phyloP scores from a whole-genome alignment of 306 rosid genomes.

The Ammopiptanthus mongolicus region DNA sequence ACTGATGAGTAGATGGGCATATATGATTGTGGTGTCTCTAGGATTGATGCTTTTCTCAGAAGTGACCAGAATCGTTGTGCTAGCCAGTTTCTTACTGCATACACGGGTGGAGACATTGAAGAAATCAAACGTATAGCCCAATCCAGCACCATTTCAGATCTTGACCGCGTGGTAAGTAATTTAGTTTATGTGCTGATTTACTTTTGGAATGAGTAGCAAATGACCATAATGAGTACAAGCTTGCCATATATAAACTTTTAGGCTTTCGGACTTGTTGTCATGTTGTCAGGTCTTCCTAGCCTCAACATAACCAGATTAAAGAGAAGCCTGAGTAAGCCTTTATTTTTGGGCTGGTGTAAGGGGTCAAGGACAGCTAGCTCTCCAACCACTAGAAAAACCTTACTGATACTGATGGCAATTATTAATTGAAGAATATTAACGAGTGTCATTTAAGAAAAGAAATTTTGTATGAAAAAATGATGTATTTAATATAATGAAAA shows the following conservation, averaged over 20 bases:
- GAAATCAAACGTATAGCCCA: slow-evolving; percentile 58
- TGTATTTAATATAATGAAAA: too few relatives aligned
- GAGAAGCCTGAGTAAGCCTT: too few relatives aligned
- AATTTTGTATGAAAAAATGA: too few relatives aligned
- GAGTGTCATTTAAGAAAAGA: too few relatives aligned
- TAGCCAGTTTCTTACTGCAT: slow-evolving; percentile 57
- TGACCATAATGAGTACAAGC: neutral
- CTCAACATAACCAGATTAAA: too few relatives aligned
- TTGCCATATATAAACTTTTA: neutral
- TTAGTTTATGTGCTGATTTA: neutral
- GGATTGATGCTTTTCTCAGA: slow-evolving; percentile 55
- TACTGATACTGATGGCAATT: too few relatives aligned
- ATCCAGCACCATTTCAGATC: slow-evolving; percentile 58
- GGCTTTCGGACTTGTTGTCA: too few relatives aligned
- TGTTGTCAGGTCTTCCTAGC: too few relatives aligned
- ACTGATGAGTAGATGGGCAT: neutral
- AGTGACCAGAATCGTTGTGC: slow-evolving; percentile 55
- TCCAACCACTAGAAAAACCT: too few relatives aligned
- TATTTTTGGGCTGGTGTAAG: too few relatives aligned
- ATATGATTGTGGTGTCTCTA: slow-evolving; percentile 4
- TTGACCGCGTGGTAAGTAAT: slow-evolving; percentile 56
- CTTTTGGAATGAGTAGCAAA: neutral
- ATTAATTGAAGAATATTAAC: too few relatives aligned
- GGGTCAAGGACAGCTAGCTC: too few relatives aligned
- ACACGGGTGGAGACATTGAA: slow-evolving; percentile 63